Conservation (phyloP, 495 filamentous ascomycete species). For the Peziza echinospora region DNA sequence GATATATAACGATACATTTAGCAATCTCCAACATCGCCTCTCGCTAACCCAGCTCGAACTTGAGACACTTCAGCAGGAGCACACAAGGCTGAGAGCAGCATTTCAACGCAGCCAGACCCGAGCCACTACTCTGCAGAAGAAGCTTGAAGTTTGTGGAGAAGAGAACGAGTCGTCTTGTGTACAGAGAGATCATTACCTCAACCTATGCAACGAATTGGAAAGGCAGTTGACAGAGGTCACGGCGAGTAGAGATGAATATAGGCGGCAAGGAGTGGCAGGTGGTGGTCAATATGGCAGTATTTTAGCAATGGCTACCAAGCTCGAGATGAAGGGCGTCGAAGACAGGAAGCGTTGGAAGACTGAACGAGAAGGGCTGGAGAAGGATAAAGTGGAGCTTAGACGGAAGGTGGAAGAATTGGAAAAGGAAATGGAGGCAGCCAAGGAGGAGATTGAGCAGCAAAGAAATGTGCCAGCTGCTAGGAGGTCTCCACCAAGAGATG, state of each 20-base stretch:
- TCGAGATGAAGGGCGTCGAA: not conserved
- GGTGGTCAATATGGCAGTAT: not conserved
- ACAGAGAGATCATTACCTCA: not conserved
- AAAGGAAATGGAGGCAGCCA: slow-evolving; percentile 7
- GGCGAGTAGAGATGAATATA: not conserved
- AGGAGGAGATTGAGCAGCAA: slow-evolving; percentile 11
- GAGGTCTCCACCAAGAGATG: too few species aligned
- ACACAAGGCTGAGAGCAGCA: not conserved
- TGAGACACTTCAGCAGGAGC: not conserved
- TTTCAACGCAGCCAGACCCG: not conserved
- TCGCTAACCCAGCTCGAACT: not conserved
- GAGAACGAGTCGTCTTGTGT: not conserved
- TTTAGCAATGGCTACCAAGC: not conserved
- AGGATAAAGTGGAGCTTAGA: slow-evolving; percentile 2
- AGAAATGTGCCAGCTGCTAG: too few species aligned
- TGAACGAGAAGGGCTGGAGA: not conserved
- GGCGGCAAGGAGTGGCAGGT: not conserved
- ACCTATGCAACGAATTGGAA: not conserved
- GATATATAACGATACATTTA: not conserved
- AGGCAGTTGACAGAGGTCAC: not conserved
- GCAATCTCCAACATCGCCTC: not conserved
- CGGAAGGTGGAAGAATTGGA: slow-evolving; percentile 6
- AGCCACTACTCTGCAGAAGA: not conserved
- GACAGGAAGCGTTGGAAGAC: not conserved
- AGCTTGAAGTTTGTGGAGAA: not conserved